Conservation (phyloP, 2,329 filamentous ascomycete genomes). For the Teratosphaeria viscida region DNA sequence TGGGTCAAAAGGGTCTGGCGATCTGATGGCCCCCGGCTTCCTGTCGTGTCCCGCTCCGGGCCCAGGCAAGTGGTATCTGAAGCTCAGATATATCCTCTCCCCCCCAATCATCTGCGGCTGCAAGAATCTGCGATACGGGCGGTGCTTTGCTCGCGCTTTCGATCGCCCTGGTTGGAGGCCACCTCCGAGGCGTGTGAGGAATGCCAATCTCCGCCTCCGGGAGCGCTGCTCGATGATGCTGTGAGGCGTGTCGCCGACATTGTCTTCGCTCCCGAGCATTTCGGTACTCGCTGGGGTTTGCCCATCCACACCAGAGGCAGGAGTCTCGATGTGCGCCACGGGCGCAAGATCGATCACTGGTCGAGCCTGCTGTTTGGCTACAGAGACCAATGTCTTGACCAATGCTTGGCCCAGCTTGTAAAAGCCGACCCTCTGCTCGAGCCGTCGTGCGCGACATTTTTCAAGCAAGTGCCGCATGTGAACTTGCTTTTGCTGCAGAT, state of each 20-base stretch:
- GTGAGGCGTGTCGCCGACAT: not conserved
- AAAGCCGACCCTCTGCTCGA: slow-evolving; percentile 5
- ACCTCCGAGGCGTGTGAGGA: not conserved
- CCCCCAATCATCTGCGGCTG: not conserved
- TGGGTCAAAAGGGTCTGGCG: not conserved
- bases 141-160: not conserved
- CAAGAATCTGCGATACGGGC: not conserved
- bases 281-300: not conserved
- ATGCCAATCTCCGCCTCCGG: not conserved
- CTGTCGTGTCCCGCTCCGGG: not conserved
- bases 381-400: slow-evolving; percentile 3
- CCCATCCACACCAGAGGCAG: not conserved
- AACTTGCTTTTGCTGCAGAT: not conserved
- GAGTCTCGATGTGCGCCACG: not conserved
- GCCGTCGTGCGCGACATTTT: slow-evolving; percentile 4
- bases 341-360: not conserved
- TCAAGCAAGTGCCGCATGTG: not conserved
- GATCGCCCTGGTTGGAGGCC: not conserved
- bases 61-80: not conserved
- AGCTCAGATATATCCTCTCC: not conserved
- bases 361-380: not conserved
- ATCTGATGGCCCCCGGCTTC: not conserved
- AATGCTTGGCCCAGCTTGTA: slow-evolving; percentile 10
- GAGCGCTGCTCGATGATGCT: not conserved
- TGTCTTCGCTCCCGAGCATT: not conserved